Evolutionary conservation across 78 protist genomes (phyloP).

Genomic region (Dictyostelium capitatum): DNA sequence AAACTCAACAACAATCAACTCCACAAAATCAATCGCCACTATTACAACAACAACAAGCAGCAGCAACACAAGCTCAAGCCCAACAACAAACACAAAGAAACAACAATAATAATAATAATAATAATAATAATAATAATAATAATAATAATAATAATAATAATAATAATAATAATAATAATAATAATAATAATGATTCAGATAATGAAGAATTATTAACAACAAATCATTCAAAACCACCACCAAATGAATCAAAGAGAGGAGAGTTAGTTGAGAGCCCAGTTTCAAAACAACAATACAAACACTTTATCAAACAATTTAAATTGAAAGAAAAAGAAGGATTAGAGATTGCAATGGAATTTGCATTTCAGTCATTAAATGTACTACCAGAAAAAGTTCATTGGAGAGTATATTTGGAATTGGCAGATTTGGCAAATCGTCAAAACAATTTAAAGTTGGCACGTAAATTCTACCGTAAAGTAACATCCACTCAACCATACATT

Average conservation of each 20-base stretch:
- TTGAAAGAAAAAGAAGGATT: constrained; percentile 70
- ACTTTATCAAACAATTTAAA: constrained; percentile 71
- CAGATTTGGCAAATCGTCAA: constrained; percentile 86
- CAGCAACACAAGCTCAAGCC: neutral
- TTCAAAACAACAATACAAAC: constrained; percentile 70
- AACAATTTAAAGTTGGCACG: constrained; percentile 81
- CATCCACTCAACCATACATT: constrained; percentile 67
- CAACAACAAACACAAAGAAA: neutral
- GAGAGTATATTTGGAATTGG: constrained; percentile 88
- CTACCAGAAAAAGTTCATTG: constrained; percentile 81
- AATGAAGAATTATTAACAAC: too few species aligned
- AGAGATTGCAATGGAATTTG: constrained; percentile 77
- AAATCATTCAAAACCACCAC: neutral
- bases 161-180: neutral
- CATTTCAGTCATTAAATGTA: constrained; percentile 35
- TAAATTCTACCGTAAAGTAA: constrained; percentile 69
- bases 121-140: constrained; percentile 20
- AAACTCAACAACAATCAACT: neutral
- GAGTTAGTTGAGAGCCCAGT: constrained; percentile 80
- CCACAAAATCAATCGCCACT: neutral
- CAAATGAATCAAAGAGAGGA: constrained; percentile 56
- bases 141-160: neutral
- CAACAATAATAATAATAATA: constrained; percentile 19
- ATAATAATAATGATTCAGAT: neutral
- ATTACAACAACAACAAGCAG: neutral